Base-by-base conservation (phyloP, 169 alveolate genomes). In the Plasmodium malariae region DNA sequence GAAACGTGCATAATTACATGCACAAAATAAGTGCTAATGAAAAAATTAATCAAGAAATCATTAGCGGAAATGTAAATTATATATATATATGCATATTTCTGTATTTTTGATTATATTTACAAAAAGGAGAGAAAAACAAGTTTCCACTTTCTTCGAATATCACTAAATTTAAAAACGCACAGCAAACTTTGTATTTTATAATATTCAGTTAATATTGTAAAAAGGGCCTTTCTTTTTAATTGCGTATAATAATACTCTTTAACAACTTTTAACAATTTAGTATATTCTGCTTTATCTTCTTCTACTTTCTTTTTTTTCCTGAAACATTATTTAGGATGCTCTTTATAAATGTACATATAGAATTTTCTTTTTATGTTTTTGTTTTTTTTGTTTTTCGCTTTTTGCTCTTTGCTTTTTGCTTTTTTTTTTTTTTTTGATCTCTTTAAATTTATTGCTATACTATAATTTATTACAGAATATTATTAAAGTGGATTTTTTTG, bases 241-340 rank as follows among this genome's bases (percentile, higher is more conserved):
- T 51, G 45, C 17, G 34, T 24, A 40, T 43, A 43, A 43, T 83
- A 83, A 34, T 83, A 83, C 17, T 26, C 28, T 45, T 83, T 68
- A 24, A 83, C 91, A 83, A 37, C 73, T 49, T 83, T 83, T 67
- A 67, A 49, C 30, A 59, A 43, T 40, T 83, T 49, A 70, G 1
- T 37, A 34, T 67, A 28, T 71, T 83, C 91, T 36, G 54, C 60
- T 83, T 83, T 83, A 30, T 65, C 83, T 65, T 49, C 73, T 83
- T 65, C 85, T 68, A 40, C 51, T 49, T 83, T 65, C 54, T 83
- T 67, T 70, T 83, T 83, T n/a, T 45, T 60, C 73, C 91, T 83
- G 28, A 65, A n/a, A n/a, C n/a, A n/a, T n/a, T n/a, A n/a, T n/a
- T n/a, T n/a, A n/a, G n/a, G n/a, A n/a, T n/a, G n/a, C n/a, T n/a